Evolutionary conservation across 257 asterid genomes (phyloP), one percentile per base, ranked within the genome.

Genomic region (Rehmannia glutinosa): DNA sequence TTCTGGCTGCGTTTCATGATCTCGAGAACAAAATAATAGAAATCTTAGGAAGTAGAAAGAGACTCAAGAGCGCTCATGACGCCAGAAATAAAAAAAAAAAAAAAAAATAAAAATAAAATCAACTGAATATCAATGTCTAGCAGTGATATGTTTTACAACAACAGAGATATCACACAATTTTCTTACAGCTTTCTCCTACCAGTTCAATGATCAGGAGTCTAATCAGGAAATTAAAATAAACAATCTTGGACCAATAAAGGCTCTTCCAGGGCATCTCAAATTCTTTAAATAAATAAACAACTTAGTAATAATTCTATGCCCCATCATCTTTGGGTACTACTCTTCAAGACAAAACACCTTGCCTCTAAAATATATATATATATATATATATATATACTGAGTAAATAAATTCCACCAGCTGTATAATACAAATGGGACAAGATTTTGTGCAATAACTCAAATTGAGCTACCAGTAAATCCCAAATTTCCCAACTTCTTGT

Each of bases 141-240:
- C 3, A 15, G 64, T 30, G 33, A 63, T 4, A 36, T 35, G 28
- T 17, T 35, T 11, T 55, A 38, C 41, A 38, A 20, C 30, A 51
- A 66, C 49, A 66, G 19, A 51, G 20, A 15, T 12, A 56, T 54
- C 45, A n/a, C 54, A 47, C 23, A 35, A 35, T 28, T 53, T 62
- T 46, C 60, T 35, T 17, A 24, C n/a, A 36, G 24, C 11, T 54
- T 24, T 20, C 24, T 36, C 49, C 51, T 0, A 56, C 71, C 69
- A 75, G 69, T 10, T 20, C 15, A 62, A 32, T 19, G 36, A 16
- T 62, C 32, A n/a, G n/a, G 25, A 75, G 55, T 15, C 21, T 19
- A 62, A 41, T 54, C 50, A 21, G 58, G 66, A 56, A 72, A 17
- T 24, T 15, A 35, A 62, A 4, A 6, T 13, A 41, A 19, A 76